These are phyloP conservation scores for Lactarius hatsudake DNA, from an alignment of 768 basidiomycete species.

Conservation along the genomic window DNA sequence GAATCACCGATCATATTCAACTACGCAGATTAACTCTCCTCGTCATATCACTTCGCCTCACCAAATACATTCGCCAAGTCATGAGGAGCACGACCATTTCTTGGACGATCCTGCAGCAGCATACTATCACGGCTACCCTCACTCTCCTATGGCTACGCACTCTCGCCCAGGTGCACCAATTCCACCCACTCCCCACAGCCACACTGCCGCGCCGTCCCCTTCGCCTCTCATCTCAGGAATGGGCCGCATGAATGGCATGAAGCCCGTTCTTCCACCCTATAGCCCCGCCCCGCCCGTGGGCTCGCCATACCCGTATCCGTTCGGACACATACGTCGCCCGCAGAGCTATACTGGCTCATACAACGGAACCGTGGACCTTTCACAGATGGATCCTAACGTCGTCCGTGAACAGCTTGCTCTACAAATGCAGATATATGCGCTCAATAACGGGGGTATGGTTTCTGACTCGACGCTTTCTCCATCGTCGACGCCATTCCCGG, in stretches of 20 bases:
- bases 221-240: constrained; percentile 59
- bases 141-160: constrained; percentile 38
- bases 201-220: constrained; percentile 71
- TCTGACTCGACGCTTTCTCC: constrained; percentile 78
- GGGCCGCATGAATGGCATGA: constrained; percentile 38
- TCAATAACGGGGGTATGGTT: constrained; percentile 59
- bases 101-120: constrained; percentile 57
- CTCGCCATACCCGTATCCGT: constrained; percentile 80
- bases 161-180: constrained; percentile 69
- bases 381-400: constrained; percentile 42
- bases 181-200: constrained; percentile 75
- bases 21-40: constrained; percentile 1
- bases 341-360: constrained; percentile 37
- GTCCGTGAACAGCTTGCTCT: constrained; percentile 70
- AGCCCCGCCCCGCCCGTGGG: constrained; percentile 59
- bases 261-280: constrained; percentile 39
- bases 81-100: constrained; percentile 58
- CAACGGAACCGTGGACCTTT: constrained; percentile 33
- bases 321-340: constrained; percentile 62
- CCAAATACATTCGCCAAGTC: constrained; percentile 34
- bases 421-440: constrained; percentile 77
- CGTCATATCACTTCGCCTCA: constrained; percentile 29
- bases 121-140: constrained; percentile 58
- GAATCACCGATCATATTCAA: constrained; percentile 11
- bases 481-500: constrained; percentile 69